These are phyloP conservation scores for Hansenula lynferdii DNA, from an alignment of 1,139 yeast species.

Conservation along the genomic window DNA sequence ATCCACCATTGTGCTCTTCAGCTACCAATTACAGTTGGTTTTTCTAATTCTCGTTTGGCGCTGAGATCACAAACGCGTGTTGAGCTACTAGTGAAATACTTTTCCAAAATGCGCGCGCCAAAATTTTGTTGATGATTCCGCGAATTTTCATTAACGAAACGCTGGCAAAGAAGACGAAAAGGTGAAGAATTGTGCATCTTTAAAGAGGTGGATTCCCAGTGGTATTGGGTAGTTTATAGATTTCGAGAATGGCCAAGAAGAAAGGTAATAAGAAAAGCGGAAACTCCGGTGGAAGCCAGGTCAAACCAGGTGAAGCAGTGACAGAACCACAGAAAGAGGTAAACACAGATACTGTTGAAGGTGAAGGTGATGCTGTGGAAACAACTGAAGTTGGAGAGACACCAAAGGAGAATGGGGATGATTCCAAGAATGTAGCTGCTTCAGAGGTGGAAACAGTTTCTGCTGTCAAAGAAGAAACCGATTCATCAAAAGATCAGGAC, in stretches of 20 bases:
- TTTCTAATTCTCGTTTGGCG: no score
- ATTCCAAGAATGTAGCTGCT: conserved; percentile 4
- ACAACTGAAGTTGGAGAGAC: background rate
- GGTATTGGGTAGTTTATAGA: no score
- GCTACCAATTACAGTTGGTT: no score
- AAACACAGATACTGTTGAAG: background rate
- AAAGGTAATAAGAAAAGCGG: conserved; percentile 11
- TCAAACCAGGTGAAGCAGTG: background rate
- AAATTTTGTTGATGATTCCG: background rate
- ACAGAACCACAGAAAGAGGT: background rate
- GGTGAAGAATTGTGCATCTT: no score
- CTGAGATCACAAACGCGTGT: background rate
- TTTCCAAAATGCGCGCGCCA: background rate
- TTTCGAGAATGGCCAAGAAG: conserved; percentile 8
- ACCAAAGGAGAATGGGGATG: conserved; percentile 1
- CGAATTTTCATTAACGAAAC: background rate
- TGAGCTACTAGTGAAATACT: background rate
- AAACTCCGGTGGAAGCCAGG: conserved; percentile 9
- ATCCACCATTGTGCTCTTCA: conserved; percentile 31
- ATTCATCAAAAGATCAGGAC: conserved; percentile 8
- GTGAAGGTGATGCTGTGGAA: background rate
- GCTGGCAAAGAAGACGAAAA: background rate
- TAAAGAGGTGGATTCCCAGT: conserved; percentile 2
- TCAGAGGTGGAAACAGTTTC: conserved; percentile 5
- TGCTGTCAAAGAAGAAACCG: conserved; percentile 2